These are phyloP conservation scores for Hericium coralloides DNA, from an alignment of 768 basidiomycete species.

Conservation along the genomic window DNA sequence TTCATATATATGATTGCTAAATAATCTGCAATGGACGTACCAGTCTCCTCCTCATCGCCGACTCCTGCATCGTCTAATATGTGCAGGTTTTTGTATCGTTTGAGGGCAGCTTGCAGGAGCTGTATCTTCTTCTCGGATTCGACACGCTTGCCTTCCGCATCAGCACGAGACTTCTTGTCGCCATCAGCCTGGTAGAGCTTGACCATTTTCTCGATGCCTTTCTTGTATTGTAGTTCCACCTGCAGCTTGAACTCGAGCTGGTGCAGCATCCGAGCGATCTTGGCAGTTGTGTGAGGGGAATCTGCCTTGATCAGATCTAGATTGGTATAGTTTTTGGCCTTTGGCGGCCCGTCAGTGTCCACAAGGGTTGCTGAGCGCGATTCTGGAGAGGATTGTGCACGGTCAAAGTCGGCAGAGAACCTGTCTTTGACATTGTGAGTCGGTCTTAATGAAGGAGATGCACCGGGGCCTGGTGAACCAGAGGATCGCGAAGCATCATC, in stretches of 20 bases:
- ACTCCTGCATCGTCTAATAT: constrained; percentile 76
- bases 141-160: constrained; percentile 88
- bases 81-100: constrained; percentile 92
- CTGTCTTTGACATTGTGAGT: constrained; percentile 7
- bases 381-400: constrained; percentile 19
- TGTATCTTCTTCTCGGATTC: constrained; percentile 98
- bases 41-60: constrained; percentile 69
- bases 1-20: neutral
- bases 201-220: constrained; percentile 98
- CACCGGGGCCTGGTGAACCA: constrained; percentile 2
- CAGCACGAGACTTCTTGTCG: constrained; percentile 90
- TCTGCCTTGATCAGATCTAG: constrained; percentile 96
- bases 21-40: neutral
- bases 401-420: constrained; percentile 2
- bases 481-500: constrained; percentile 43
- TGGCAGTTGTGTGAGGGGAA: constrained; percentile 90
- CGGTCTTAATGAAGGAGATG: constrained; percentile 5
- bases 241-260: constrained; percentile 99
- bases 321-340: constrained; percentile 66
- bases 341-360: constrained; percentile 28
- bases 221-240: constrained; percentile 96
- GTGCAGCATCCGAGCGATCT: constrained; percentile 96
- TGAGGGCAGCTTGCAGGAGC: constrained; percentile 83
- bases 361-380: constrained; percentile 25
- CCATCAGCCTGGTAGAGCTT: constrained; percentile 94